A percentile compares a stretch with the other conserved stretches of the same genome.
phyloP scores from a whole-genome alignment of 78 protist genomes.

The Dictyostelium brefeldianum region DNA sequence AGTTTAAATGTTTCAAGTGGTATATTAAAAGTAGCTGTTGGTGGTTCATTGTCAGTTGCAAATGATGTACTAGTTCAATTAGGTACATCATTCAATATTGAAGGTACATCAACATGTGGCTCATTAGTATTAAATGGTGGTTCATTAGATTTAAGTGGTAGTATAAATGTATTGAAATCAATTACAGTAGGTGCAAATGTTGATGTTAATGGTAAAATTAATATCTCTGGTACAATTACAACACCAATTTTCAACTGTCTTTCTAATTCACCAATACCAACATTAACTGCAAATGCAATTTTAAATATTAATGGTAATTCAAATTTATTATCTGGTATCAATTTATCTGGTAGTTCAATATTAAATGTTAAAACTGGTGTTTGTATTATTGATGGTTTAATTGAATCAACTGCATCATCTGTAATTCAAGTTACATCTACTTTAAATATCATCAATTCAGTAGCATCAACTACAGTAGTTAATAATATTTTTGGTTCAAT shows the following conservation, averaged over 20 bases:
- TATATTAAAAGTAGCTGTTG: neutral
- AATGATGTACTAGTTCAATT: neutral
- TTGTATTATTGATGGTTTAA: neutral
- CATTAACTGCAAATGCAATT: neutral
- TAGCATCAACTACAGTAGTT: neutral
- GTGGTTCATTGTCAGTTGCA: neutral
- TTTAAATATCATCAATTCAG: neutral
- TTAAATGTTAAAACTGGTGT: constrained; percentile 4
- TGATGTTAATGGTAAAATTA: neutral
- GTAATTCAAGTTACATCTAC: neutral
- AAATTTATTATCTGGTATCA: neutral
- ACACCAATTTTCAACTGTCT: neutral
- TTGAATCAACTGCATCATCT: neutral
- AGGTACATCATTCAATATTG: neutral
- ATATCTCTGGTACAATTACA: neutral
- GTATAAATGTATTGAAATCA: neutral
- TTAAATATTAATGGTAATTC: constrained; percentile 8
- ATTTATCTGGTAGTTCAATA: neutral
- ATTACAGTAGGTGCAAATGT: neutral
- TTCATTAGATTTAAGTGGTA: neutral
- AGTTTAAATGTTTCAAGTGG: constrained; percentile 38
- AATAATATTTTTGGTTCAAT: neutral
- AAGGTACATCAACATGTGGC: neutral
- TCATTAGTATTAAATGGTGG: neutral
- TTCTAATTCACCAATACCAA: neutral